A percentile compares a stretch with the other conserved stretches of the same genome.
phyloP scores from a whole-genome alignment of 345 rosid genomes.

The Alliaria petiolata region DNA sequence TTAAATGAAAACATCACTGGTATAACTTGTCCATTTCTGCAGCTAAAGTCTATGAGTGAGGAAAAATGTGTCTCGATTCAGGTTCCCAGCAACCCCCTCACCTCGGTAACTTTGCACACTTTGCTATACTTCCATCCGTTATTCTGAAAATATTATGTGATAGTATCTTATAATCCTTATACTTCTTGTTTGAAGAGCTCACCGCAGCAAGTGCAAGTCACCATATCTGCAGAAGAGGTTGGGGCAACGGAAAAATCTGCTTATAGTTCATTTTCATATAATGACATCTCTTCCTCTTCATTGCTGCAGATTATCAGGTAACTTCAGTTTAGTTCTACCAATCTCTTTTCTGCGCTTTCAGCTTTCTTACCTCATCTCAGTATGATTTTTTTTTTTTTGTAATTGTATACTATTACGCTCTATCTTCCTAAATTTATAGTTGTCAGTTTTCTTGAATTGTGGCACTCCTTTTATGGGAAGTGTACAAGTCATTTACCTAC shows the following conservation, averaged over 20 bases:
- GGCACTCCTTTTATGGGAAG: not conserved
- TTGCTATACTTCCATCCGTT: slow-evolving; percentile 26
- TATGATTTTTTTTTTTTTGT: not conserved
- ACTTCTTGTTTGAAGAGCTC: slow-evolving; percentile 47
- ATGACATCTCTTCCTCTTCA: slow-evolving; percentile 68
- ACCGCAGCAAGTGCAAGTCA: slow-evolving; percentile 57
- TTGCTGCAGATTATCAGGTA: slow-evolving; percentile 79
- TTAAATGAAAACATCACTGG: not conserved
- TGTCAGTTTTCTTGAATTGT: slow-evolving; percentile 3
- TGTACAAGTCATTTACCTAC: not conserved
- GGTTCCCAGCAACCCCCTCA: slow-evolving; percentile 55
- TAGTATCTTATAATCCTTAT: slow-evolving; percentile 2
- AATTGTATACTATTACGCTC: too few relatives aligned
- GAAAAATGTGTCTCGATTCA: slow-evolving; percentile 71
- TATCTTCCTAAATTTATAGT: not conserved
- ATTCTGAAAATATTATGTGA: not conserved
- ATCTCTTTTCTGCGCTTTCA: too few relatives aligned
- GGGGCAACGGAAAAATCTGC: slow-evolving; percentile 84
- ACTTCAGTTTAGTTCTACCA: slow-evolving; percentile 35
- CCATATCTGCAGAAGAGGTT: slow-evolving; percentile 82
- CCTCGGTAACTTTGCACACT: slow-evolving; percentile 42
- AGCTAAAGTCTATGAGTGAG: slow-evolving; percentile 60
- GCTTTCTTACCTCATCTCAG: slow-evolving; percentile 3
- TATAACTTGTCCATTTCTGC: slow-evolving; percentile 34
- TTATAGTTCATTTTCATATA: slow-evolving; percentile 60